These are phyloP conservation scores for Decorospora gaudefroyi DNA, from an alignment of 2,329 filamentous ascomycete genomes.

Conservation along the genomic window DNA sequence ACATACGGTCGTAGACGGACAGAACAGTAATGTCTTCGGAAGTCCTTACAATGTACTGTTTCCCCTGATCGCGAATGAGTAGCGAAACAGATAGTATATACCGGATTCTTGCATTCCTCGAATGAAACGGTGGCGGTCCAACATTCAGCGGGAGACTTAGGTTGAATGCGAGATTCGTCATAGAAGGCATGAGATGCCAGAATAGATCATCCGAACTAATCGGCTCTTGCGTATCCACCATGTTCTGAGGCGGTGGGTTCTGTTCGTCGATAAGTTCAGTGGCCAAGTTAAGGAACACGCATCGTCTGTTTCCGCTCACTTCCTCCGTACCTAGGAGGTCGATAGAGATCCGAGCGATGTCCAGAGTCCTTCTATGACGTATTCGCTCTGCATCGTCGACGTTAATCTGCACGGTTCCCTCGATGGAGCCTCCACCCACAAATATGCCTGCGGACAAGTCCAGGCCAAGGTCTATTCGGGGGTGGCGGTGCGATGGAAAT, in stretches of 20 bases:
- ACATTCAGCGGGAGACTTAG: constrained; percentile 59
- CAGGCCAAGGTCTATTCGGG: constrained; percentile 55
- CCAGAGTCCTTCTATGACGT: constrained; percentile 52
- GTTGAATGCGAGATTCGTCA: constrained; percentile 56
- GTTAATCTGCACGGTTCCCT: constrained; percentile 56
- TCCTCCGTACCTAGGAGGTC: constrained; percentile 60
- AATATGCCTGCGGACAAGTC: constrained; percentile 57
- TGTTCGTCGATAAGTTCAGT: constrained; percentile 57
- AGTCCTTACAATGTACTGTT: constrained; percentile 56
- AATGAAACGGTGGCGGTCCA: constrained; percentile 59
- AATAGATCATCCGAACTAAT: constrained; percentile 48
- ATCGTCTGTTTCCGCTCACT: constrained; percentile 51
- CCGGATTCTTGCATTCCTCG: constrained; percentile 57
- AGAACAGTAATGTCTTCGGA: constrained; percentile 57
- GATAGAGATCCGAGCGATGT: constrained; percentile 56
- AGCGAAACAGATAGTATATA: constrained; percentile 57
- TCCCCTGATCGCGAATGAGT: constrained; percentile 54
- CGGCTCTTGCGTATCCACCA: constrained; percentile 53
- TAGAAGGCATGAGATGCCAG: constrained; percentile 57
- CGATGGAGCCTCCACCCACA: constrained; percentile 60
- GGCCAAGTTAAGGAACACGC: constrained; percentile 57
- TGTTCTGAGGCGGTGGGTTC: constrained; percentile 57
- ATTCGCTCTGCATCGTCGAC: constrained; percentile 55
- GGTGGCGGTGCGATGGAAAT: constrained; percentile 55
- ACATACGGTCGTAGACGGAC: constrained; percentile 59